These are phyloP conservation scores for Lachnellula suecica DNA, from an alignment of 2,329 filamentous ascomycete genomes.

Conservation along the genomic window DNA sequence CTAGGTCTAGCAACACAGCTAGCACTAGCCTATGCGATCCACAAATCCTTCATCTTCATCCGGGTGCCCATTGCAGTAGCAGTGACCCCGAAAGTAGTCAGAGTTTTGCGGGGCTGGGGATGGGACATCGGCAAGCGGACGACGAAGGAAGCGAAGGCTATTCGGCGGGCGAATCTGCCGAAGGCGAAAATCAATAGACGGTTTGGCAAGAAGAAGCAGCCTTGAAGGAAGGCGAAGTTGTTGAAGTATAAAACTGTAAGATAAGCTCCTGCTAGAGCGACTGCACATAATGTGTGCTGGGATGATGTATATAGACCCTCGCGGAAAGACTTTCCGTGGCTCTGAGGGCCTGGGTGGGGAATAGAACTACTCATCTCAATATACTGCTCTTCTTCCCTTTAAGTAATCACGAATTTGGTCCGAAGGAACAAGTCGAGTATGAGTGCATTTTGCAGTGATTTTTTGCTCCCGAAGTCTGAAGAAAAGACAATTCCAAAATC, in stretches of 20 bases:
- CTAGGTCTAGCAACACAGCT: slow-evolving; percentile 74
- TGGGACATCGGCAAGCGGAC: slow-evolving; percentile 88
- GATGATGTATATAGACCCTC: not conserved
- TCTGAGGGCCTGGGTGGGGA: too few relatives aligned
- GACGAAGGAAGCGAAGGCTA: slow-evolving; percentile 35
- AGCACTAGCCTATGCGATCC: slow-evolving; percentile 90
- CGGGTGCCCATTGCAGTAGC: slow-evolving; percentile 91
- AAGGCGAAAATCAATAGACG: too few relatives aligned
- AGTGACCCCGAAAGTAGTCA: slow-evolving; percentile 92
- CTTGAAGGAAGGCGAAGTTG: not conserved
- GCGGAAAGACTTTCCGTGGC: too few relatives aligned
- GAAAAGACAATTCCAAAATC: too few relatives aligned
- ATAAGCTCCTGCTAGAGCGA: slow-evolving; percentile 5
- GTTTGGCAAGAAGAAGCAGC: slow-evolving; percentile 1
- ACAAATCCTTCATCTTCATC: slow-evolving; percentile 97
- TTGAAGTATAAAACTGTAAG: slow-evolving; percentile 3
- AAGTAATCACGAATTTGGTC: too few relatives aligned
- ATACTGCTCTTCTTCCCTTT: too few relatives aligned
- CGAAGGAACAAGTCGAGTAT: too few relatives aligned
- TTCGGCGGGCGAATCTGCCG: slow-evolving; percentile 19
- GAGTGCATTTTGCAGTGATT: too few relatives aligned
- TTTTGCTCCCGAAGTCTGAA: too few relatives aligned
- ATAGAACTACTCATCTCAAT: too few relatives aligned
- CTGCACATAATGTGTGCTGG: not conserved
- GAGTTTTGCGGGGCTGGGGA: slow-evolving; percentile 81